Base-by-base conservation (phyloP, 208 protist genomes). In the Trypanosoma scelopori region DNA sequence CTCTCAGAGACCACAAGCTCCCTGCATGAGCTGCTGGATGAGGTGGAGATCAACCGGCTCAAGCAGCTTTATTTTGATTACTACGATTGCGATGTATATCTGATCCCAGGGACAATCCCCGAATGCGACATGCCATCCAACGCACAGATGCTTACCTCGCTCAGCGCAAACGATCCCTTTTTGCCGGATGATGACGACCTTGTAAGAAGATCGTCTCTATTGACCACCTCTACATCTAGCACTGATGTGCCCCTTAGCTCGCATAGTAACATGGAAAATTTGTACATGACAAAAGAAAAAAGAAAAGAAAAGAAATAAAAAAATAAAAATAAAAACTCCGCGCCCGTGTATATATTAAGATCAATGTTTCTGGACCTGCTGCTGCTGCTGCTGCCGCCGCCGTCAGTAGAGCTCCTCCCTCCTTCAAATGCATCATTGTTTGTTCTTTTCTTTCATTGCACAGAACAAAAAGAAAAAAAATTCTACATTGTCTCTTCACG, bases 51-150 rank as follows among this genome's bases (percentile, higher is more conserved):
- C 12, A 76, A 61, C 37, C 65, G 82, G 28, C 76, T 95, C 30
- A 86, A 86, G 53, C 89, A 95, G 55, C 67, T 95, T 22, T 95
- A 95, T 66, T 95, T 95, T 76, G 86, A 95, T 74, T 95, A 92
- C 59, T 95, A 86, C 45, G 89, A 95, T 49, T 95, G 89, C 49
- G 85, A 95, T 69, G 73, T 83, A 39, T 74, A 74, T 67, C 59
- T 74, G 32, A 59, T 74, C 45, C 68, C 68, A 37, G 68, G 59
- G n/a, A 60, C 57, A 35, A 49, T 51, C 27, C 50, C 58, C 23
- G 51, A 60, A 9, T 55, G 68, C 60, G 28, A 23, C 5, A 67
- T 74, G 18, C 68, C 68, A 55, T 43, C 68, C 0, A 52, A 55
- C 47, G 68, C 68, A 20, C 43, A 61, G n/a, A 23, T 74, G 22